These are phyloP conservation scores for Blastobotrys buckinghamii DNA, from an alignment of 1,139 yeast genomes.

Conservation along the genomic window DNA sequence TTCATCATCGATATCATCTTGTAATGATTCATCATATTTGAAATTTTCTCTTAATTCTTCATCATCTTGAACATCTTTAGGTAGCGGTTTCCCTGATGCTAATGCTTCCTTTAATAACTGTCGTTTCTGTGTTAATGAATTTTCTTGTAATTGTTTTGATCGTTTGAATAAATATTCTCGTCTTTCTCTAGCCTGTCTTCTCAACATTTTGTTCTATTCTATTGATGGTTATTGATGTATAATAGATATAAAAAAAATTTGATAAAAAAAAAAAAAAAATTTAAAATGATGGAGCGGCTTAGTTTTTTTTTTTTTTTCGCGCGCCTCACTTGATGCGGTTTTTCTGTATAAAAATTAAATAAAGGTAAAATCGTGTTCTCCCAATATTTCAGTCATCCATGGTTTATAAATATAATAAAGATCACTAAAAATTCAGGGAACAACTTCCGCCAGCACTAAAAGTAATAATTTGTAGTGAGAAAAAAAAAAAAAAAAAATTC, in stretches of 20 bases:
- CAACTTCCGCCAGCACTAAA: too few species aligned
- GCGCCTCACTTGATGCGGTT: too few species aligned
- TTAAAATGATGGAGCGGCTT: background rate
- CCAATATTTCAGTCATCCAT: too few species aligned
- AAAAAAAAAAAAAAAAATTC: too few species aligned
- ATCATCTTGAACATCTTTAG: constrained; percentile 88
- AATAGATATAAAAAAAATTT: background rate
- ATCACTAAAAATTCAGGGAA: too few species aligned
- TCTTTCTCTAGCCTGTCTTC: constrained; percentile 94
- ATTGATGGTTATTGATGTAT: background rate
- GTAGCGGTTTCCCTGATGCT: constrained; percentile 85
- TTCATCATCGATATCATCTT: constrained; percentile 68
- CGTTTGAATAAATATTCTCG: constrained; percentile 87
- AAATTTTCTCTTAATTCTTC: constrained; percentile 71
- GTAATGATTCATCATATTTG: constrained; percentile 71
- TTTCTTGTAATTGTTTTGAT: constrained; percentile 85
- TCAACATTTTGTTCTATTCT: constrained; percentile 19
- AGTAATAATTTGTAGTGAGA: too few species aligned
- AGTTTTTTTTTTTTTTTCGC: background rate
- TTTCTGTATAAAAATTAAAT: background rate
- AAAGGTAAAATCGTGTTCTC: too few species aligned
- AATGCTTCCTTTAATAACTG: constrained; percentile 81
- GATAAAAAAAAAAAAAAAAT: background rate
- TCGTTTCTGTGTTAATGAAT: constrained; percentile 77
- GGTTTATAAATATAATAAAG: too few species aligned